Conservation (phyloP, 768 basidiomycete genomes). For the Podaxis sp. region DNA sequence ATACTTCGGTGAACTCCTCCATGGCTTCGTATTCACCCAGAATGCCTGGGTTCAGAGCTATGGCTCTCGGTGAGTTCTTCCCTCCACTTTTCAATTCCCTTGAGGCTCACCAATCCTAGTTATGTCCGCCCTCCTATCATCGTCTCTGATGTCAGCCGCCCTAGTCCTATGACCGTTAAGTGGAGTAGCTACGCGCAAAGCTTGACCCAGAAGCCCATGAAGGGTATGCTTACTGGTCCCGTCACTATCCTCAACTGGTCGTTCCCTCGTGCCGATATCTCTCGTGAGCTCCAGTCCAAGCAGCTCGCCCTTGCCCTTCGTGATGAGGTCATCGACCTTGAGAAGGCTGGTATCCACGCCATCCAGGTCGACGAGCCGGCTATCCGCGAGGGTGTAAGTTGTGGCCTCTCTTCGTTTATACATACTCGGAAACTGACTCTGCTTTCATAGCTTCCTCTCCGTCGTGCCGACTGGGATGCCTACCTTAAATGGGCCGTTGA, state of each 20-base stretch:
- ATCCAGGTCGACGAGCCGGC: conserved; percentile 99
- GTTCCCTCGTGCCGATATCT: conserved; percentile 98
- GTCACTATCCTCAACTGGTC: conserved; percentile 99
- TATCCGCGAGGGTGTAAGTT: conserved; percentile 93
- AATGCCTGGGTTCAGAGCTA: conserved; percentile 99
- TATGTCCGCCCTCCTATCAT: conserved; percentile 99
- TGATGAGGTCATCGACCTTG: conserved; percentile 96
- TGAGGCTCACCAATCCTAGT: conserved; percentile 31
- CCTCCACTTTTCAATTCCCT: not conserved
- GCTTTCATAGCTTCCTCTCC: conserved; percentile 79
- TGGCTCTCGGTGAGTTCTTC: conserved; percentile 79
- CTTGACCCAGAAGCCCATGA: conserved; percentile 91
- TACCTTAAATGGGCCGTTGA: conserved; percentile 99
- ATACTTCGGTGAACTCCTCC: conserved; percentile 96
- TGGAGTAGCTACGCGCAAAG: conserved; percentile 98
- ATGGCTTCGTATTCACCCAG: conserved; percentile 97
- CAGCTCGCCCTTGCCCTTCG: conserved; percentile 97
- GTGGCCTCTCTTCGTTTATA: not conserved
- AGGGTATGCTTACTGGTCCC: conserved; percentile 98
- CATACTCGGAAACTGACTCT: conserved; percentile 17
- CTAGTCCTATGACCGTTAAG: conserved; percentile 89
- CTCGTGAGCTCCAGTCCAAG: conserved; percentile 95
- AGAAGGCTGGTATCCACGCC: conserved; percentile 93
- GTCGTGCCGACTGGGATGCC: conserved; percentile 92
- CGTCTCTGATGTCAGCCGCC: conserved; percentile 95